Base-by-base conservation (phyloP, 169 alveolate species). In the Eimeria praecox region DNA sequence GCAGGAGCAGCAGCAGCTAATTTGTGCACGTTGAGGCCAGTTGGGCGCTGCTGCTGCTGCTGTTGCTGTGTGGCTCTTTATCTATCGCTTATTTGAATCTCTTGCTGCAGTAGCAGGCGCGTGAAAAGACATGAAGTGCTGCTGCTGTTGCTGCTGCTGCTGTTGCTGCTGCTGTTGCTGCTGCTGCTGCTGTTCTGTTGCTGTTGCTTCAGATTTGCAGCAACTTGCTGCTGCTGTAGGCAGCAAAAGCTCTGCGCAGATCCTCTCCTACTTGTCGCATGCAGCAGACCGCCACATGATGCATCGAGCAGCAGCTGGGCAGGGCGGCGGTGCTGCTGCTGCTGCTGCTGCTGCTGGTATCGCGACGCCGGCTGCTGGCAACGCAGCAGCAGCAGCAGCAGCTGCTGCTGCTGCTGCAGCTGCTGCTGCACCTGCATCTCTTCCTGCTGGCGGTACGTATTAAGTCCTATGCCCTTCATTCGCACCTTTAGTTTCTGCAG, bases 191-290 rank as follows among this genome's bases (percentile, higher is more conserved):
- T 40, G 95, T 40, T 52, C 73, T 30, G 44, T 40, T 38, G 33
- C 89, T 46, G 38, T 10, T 62, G 38, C 16, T 62, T 24, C 82
- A 92, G 95, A 92, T 44, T 69, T 92, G 80, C 91, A 86, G 91
- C 95, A 92, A 62, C 95, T 92, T 40, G 86, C 95, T 2, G 91
- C 91, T 56, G 95, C 95, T 4, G 95, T 92, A 27, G 75, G 91
- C 85, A 77, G 91, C 66, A 92, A 92, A 69, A 78, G 35, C 66
- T 80, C 95, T 35, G 85, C 86, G 56, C 95, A 92, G 85, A 78
- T 92, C 38, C 66, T 92, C 38, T 40, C 88, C 16, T 92, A 92
- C 83, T 90, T 92, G 24, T 75, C 91, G 59, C 83, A 64, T 66
- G 73, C 91, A n/a, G 95, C 85, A 24, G 91, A 75, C 49, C 82